Base-by-base conservation (phyloP, 169 alveolate species). In the Eimeria praecox region DNA sequence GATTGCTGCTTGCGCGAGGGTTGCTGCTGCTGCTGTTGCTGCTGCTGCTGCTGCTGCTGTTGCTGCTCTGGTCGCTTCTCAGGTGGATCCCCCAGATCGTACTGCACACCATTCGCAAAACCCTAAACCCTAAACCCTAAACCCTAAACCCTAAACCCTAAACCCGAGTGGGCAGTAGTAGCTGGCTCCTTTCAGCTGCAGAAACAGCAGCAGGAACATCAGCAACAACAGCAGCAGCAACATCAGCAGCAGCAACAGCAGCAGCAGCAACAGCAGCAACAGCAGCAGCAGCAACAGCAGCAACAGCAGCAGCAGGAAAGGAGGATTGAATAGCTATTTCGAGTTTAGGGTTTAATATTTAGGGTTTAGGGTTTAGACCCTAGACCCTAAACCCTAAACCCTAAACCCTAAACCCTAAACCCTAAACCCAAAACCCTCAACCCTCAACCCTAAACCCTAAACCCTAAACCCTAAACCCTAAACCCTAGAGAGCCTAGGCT, bases 61-160 rank as follows among this genome's bases (percentile, higher is more conserved):
- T 73, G 56, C 56, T 49, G 56, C 56, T 49, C 56, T 49, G 5
- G 56, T 24, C 85, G 85, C 85, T 18, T 73, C 3, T n/a, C 85
- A 33, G 85, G 49, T 10, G 85, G 0, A 12, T 6, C 85, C 49
- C 27, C 49, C 9, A 22, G 33, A 20, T 73, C 85, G 52, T 38
- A 30, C 85, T 73, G 85, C 54, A 73, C 33, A 33, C 27, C 44
- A 73, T n/a, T 12, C 49, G 49, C 54, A 30, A 30, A 73, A 73
- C 85, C 85, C 85, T 73, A 73, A 73, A 73, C 85, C 85, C 85
- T 73, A 73, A 73, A 73, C 85, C 85, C 54, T 35, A 73, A 64
- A 64, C 75, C 85, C 85, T 73, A 73, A 30, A 73, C 49, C 85
- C 54, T 35, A 30, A 20, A 18, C 0, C 85, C 20, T 10, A 35